Evolutionary conservation across 768 basidiomycete genomes (phyloP), one percentile per base, ranked within the genome.

Genomic region (Butyriboletus loyo): DNA sequence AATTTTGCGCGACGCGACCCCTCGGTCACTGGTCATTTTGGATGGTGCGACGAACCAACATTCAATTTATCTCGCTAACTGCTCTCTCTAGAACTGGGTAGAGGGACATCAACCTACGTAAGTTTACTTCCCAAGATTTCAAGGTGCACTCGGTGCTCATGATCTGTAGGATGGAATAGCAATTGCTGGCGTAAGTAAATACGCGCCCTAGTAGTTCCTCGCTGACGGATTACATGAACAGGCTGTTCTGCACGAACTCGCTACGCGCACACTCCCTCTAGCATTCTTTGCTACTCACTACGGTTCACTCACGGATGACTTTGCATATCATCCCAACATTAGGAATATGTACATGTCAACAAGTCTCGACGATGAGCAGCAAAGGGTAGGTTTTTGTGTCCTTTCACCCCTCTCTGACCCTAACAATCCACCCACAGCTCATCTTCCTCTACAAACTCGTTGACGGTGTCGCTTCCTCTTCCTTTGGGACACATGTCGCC

Each of bases 221-320:
- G 10, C 49, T 63, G 42, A 63, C 31, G 4, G 32, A 46, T 37
- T 37, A 45, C 7, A 44, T 54, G 39, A 15, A 43, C 53, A 89
- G 86, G 91, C 96, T 10, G 97, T 98, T 14, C 70, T 98, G 19
- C 97, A 99, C 67, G 85, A 96, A 65, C 80, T 99, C 15, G 92
- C 97, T 1, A 97, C 95, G 0, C 91, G 92, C 62, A 94, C 92
- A 0, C 74, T 97, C 5, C 87, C 95, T 11, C 73, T 98, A 25
- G 87, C 91, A 2, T 97, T 98, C 76, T 99, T 99, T 63, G 96
- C 97, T 32, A 99, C 97, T 0, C 97, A 99, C 70, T 99, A 98
- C 60, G 93, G 93, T 4, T 90, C 93, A 1, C 77, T 98, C 38
- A 97, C 96, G 8, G 92, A 97, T 60, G 96, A 98, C 66, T 98